Evolutionary conservation across 1,284 basidiomycete genomes (phyloP).

Genomic region (Ceratobasidium sp.): DNA sequence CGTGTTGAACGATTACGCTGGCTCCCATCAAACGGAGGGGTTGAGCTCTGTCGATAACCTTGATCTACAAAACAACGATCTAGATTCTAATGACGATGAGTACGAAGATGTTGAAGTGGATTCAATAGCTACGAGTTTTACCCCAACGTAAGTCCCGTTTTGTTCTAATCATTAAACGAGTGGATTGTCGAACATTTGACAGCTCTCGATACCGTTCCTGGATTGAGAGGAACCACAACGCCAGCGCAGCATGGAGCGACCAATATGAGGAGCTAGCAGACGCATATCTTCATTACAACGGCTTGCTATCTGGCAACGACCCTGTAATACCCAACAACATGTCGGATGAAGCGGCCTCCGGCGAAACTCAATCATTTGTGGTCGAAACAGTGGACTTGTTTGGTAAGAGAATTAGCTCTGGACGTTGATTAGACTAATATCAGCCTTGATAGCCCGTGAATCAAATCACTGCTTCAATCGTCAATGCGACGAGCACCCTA

Average conservation of each 20-base stretch:
- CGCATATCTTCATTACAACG: constrained; percentile 5
- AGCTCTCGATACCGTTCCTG: background rate
- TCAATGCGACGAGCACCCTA: background rate
- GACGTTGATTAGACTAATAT: background rate
- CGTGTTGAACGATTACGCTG: too few species aligned
- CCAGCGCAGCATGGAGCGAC: background rate
- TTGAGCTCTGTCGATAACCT: too few species aligned
- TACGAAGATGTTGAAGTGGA: too few species aligned
- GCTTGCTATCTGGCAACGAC: background rate
- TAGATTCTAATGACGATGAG: too few species aligned
- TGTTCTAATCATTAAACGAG: too few species aligned
- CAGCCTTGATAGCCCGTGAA: background rate
- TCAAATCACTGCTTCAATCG: background rate
- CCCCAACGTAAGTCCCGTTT: background rate
- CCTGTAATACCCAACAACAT: background rate
- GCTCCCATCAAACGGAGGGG: too few species aligned
- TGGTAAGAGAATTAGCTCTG: too few species aligned
- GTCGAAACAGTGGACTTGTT: constrained; percentile 7
- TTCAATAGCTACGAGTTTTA: background rate
- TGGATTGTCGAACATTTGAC: too few species aligned
- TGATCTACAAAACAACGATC: too few species aligned
- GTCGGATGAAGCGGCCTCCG: background rate
- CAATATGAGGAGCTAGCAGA: background rate
- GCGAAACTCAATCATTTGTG: too few species aligned
- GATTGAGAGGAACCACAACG: background rate